Conservation (phyloP, 208 protist genomes). For the Balamuthia mandrillaris region DNA sequence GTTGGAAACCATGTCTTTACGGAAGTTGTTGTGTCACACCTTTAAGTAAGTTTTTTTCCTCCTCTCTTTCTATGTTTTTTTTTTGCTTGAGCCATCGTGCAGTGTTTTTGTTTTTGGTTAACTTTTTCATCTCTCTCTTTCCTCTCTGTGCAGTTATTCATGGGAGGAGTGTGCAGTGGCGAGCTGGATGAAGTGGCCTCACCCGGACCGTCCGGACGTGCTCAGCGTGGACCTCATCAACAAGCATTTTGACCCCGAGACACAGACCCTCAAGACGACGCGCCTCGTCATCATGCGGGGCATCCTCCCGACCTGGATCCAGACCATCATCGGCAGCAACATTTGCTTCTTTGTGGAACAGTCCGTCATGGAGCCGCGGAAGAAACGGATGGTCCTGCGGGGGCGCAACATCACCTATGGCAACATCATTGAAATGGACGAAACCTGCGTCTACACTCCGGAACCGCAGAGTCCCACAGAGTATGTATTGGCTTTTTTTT, state of each 20-base stretch:
- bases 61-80: neutral
- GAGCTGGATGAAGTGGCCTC: conserved; percentile 56
- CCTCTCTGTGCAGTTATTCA: conserved; percentile 28
- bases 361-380: conserved; percentile 39
- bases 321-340: neutral
- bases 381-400: conserved; percentile 40
- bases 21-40: conserved; percentile 47
- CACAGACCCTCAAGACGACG: conserved; percentile 40
- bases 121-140: neutral
- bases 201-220: conserved; percentile 49
- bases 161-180: conserved; percentile 46
- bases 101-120: neutral
- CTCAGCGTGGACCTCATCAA: conserved; percentile 48
- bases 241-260: conserved; percentile 48
- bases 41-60: conserved; percentile 44
- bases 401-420: conserved; percentile 45
- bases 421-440: conserved; percentile 44
- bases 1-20: conserved; percentile 47
- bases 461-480: no score
- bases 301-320: conserved; percentile 44
- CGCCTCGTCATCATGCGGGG: conserved; percentile 43
- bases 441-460: conserved; percentile 46
- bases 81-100: neutral
- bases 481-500: no score
- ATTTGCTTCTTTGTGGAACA: conserved; percentile 54